These are phyloP conservation scores for Colletotrichum godetiae DNA, from an alignment of 2,329 filamentous ascomycete genomes.

Conservation along the genomic window DNA sequence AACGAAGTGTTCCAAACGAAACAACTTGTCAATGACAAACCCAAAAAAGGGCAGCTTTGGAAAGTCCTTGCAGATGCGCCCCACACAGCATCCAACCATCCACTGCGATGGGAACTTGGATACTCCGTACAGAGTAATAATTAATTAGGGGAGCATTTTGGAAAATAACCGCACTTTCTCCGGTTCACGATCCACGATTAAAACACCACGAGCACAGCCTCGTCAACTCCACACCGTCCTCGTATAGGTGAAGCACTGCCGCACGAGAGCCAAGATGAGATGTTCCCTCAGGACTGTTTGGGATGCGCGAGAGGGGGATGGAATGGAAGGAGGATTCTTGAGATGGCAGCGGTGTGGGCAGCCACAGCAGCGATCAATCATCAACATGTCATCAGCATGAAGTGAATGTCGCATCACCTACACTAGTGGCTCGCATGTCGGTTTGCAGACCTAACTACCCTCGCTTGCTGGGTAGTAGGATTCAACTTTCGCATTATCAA, in stretches of 20 bases:
- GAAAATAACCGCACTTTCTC: neutral
- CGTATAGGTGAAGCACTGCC: slow-evolving; percentile 26
- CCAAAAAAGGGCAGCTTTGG: slow-evolving; percentile 5
- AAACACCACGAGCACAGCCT: neutral
- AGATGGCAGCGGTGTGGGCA: slow-evolving; percentile 1
- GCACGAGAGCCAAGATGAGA: neutral
- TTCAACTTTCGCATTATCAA: neutral
- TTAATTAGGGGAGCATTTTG: neutral
- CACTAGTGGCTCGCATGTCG: neutral
- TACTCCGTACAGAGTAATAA: too few species aligned
- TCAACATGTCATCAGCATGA: slow-evolving; percentile 8
- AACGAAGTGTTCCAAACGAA: slow-evolving; percentile 25
- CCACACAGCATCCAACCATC: neutral
- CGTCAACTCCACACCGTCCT: slow-evolving; percentile 20
- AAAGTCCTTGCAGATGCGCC: neutral
- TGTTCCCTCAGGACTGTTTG: slow-evolving; percentile 13
- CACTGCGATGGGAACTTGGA: neutral
- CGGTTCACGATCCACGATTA: slow-evolving; percentile 8
- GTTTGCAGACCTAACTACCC: slow-evolving; percentile 16
- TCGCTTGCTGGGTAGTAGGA: neutral
- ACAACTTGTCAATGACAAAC: slow-evolving; percentile 31
- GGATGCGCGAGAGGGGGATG: neutral
- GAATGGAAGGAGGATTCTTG: neutral
- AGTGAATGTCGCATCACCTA: slow-evolving; percentile 5
- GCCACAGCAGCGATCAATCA: neutral